phyloP scores from a whole-genome alignment of 2,329 filamentous ascomycete genomes.

The Beauveria bassiana region DNA sequence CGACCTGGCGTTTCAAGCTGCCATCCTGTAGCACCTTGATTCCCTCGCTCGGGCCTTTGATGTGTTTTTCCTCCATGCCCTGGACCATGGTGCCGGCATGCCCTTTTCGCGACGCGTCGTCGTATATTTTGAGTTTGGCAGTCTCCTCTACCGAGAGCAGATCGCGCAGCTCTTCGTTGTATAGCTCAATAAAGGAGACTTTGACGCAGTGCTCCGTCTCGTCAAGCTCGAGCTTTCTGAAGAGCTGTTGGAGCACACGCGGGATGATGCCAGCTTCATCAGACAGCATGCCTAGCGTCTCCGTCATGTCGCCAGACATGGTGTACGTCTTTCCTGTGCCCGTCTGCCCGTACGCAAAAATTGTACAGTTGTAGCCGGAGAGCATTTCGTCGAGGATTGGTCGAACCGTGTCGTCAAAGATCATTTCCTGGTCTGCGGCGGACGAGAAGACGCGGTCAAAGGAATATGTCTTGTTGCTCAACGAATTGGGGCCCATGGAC shows the following conservation, averaged over 20 bases:
- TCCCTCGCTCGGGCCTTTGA: slow-evolving; percentile 74
- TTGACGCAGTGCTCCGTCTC: slow-evolving; percentile 84
- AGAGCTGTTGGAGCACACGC: slow-evolving; percentile 78
- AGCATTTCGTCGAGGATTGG: slow-evolving; percentile 96
- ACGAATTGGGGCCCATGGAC: slow-evolving; percentile 83
- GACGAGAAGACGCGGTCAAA: slow-evolving; percentile 97
- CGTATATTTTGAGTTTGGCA: slow-evolving; percentile 88
- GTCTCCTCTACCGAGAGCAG: slow-evolving; percentile 74
- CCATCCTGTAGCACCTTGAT: slow-evolving; percentile 84
- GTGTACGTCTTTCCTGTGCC: slow-evolving; percentile 98
- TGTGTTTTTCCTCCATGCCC: slow-evolving; percentile 95
- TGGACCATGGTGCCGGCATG: slow-evolving; percentile 82
- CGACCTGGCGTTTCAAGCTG: slow-evolving; percentile 93
- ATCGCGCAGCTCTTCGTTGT: slow-evolving; percentile 95
- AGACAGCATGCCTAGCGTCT: slow-evolving; percentile 75
- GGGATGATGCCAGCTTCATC: slow-evolving; percentile 95
- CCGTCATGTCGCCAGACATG: slow-evolving; percentile 96
- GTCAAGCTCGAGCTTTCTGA: slow-evolving; percentile 72
- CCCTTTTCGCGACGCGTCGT: slow-evolving; percentile 82
- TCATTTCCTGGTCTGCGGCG: slow-evolving; percentile 84
- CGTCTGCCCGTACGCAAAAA: slow-evolving; percentile 97
- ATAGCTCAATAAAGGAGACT: slow-evolving; percentile 96
- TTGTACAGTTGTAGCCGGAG: slow-evolving; percentile 92
- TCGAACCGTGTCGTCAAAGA: slow-evolving; percentile 91
- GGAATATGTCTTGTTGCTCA: slow-evolving; percentile 93